Conservation (phyloP, 306 rosid genomes). For the Malus fusca region DNA sequence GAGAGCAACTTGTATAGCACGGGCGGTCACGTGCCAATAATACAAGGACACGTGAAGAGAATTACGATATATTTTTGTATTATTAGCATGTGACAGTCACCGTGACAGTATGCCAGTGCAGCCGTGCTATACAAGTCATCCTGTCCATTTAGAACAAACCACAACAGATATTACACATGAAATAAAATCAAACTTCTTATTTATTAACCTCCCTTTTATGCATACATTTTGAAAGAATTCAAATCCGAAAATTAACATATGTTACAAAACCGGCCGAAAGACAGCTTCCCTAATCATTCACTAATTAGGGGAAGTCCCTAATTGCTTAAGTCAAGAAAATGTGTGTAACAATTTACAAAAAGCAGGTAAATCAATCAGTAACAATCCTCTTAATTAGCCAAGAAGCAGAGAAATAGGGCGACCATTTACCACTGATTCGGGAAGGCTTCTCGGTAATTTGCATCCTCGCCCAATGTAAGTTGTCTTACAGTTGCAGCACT, state of each 20-base stretch:
- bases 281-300: neutral
- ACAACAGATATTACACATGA: neutral
- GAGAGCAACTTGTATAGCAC: neutral
- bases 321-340: neutral
- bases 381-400: neutral
- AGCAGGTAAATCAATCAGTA: neutral
- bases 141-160: neutral
- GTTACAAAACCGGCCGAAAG: neutral
- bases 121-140: neutral
- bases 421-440: conserved; percentile 60
- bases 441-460: conserved; percentile 63
- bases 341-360: neutral
- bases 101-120: too few species aligned
- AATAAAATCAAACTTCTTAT: neutral
- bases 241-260: neutral
- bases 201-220: conserved; percentile 2
- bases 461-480: conserved; percentile 40
- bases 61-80: too few species aligned
- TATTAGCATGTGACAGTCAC: neutral
- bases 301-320: neutral
- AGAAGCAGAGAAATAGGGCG: neutral
- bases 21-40: neutral
- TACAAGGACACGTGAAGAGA: too few species aligned
- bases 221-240: neutral
- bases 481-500: conserved; percentile 40